Conservation (phyloP, 331 rosid genomes). For the Rhamnella rubrinervis region DNA sequence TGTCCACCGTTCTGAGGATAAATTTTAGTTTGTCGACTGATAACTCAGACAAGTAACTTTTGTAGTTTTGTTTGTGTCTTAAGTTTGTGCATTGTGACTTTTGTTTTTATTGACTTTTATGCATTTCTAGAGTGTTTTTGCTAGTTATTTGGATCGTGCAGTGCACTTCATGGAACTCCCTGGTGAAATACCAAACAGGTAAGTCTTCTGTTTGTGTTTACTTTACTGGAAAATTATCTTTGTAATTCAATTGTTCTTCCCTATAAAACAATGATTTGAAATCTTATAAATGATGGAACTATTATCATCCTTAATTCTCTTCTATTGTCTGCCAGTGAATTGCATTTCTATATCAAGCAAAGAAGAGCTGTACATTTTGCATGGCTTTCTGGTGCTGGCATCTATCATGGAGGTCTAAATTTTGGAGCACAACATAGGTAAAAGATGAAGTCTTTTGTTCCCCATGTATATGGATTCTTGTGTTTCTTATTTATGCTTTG, state of each 20-base stretch:
- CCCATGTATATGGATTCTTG: slow-evolving; percentile 3
- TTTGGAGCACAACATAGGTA: slow-evolving; percentile 89
- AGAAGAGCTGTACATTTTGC: slow-evolving; percentile 97
- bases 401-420: slow-evolving; percentile 87
- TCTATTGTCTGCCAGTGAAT: slow-evolving; percentile 62
- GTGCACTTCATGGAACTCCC: slow-evolving; percentile 99
- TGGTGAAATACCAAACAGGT: slow-evolving; percentile 93
- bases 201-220: slow-evolving; percentile 26
- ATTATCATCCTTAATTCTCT: neutral
- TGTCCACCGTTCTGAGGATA: neutral
- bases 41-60: too few species aligned
- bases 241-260: neutral
- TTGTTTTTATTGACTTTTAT: slow-evolving; percentile 27
- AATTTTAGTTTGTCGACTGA: too few species aligned
- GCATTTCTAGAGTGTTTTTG: slow-evolving; percentile 67
- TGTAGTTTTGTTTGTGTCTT: neutral
- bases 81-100: slow-evolving; percentile 16
- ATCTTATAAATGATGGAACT: neutral
- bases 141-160: slow-evolving; percentile 72
- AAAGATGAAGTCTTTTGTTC: slow-evolving; percentile 19
- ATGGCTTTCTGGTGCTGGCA: slow-evolving; percentile 99
- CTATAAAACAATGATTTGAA: neutral
- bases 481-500: slow-evolving; percentile 9
- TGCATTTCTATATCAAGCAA: slow-evolving; percentile 91
- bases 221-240: neutral